These are phyloP conservation scores for Ambrosia trifida DNA, from an alignment of 129 eudicot species.

Conservation along the genomic window DNA sequence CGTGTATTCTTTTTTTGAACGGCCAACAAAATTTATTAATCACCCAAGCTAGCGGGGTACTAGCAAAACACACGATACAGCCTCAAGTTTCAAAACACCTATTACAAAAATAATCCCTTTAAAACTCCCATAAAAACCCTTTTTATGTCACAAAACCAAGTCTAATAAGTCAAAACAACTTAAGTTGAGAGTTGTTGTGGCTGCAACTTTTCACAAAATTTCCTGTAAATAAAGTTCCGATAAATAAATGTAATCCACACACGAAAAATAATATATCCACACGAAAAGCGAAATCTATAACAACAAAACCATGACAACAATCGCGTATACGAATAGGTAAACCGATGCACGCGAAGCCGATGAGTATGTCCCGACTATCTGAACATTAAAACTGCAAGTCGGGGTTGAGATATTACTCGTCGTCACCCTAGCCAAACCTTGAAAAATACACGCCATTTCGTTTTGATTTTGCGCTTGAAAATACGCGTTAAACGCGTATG, in stretches of 20 bases:
- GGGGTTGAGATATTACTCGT: conserved; percentile 45
- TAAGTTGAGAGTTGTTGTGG: too few relatives aligned
- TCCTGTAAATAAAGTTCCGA: not conserved
- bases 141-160: not conserved
- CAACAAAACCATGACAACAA: conserved; percentile 16
- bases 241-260: conserved; percentile 11
- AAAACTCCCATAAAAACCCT: not conserved
- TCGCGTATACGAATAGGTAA: conserved; percentile 19
- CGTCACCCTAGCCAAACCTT: conserved; percentile 50
- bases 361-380: conserved; percentile 37
- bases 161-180: not conserved
- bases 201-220: not conserved
- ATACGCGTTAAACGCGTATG: conserved; percentile 65
- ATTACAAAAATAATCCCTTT: conserved; percentile 19
- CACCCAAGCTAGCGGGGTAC: too few relatives aligned
- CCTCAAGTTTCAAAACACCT: too few relatives aligned
- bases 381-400: conserved; percentile 55
- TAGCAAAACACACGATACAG: too few relatives aligned
- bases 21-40: too few relatives aligned
- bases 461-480: conserved; percentile 54
- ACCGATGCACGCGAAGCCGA: conserved; percentile 33
- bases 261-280: conserved; percentile 13
- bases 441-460: conserved; percentile 46
- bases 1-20: too few relatives aligned
- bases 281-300: conserved; percentile 28